phyloP scores from a whole-genome alignment of 1,139 yeast genomes.

The Pichia sp. region DNA sequence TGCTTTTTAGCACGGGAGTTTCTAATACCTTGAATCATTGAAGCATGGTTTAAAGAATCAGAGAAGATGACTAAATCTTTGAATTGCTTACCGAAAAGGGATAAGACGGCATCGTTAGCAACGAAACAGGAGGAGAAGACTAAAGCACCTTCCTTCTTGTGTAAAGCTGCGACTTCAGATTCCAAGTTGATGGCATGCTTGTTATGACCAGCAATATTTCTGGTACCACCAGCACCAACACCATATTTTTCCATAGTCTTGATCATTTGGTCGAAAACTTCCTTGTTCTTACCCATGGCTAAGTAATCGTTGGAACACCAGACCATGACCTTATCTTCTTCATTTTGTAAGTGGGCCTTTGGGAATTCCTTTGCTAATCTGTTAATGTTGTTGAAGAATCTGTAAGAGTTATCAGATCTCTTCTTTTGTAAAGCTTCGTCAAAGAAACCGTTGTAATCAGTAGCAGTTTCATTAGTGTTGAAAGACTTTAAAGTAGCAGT shows the following conservation, averaged over 20 bases:
- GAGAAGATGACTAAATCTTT: conserved; percentile 89
- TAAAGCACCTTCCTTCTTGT: conserved; percentile 92
- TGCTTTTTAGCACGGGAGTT: conserved; percentile 90
- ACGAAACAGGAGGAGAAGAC: conserved; percentile 96
- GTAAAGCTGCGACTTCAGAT: conserved; percentile 83
- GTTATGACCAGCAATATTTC: conserved; percentile 98
- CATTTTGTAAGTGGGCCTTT: conserved; percentile 75
- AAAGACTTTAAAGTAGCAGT: conserved; percentile 27
- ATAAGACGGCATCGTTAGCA: conserved; percentile 95
- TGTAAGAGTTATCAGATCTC: conserved; percentile 86
- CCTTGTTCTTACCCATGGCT: conserved; percentile 86
- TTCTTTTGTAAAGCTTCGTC: conserved; percentile 52
- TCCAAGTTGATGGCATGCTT: conserved; percentile 83
- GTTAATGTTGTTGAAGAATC: conserved; percentile 95
- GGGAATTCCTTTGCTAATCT: conserved; percentile 95
- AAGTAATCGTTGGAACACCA: conserved; percentile 99
- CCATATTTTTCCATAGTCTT: conserved; percentile 85
- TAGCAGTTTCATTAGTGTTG: conserved; percentile 25
- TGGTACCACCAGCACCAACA: conserved; percentile 98
- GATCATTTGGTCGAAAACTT: conserved; percentile 76
- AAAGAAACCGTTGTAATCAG: conserved; percentile 31
- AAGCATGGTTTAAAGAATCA: conserved; percentile 93
- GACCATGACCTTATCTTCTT: conserved; percentile 85
- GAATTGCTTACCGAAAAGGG: conserved; percentile 86
- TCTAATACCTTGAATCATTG: conserved; percentile 94